phyloP scores from a whole-genome alignment of 805 yeast species.

The Candida loeiensis region DNA sequence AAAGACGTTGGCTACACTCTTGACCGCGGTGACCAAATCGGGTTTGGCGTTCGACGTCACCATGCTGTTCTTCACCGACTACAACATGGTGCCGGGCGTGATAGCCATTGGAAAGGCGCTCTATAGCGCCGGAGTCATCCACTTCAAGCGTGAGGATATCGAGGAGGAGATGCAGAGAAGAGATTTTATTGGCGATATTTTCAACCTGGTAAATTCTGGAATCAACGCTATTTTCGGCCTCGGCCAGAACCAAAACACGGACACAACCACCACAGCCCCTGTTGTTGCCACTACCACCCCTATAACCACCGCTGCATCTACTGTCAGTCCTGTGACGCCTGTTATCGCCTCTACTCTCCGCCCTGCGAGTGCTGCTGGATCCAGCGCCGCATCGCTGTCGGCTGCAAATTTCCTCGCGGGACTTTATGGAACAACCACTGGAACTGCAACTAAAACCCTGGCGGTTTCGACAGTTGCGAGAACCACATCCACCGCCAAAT shows the following conservation, averaged over 20 bases:
- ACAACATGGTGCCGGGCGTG: conserved; percentile 17
- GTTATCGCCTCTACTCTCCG: background rate
- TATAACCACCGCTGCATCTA: background rate
- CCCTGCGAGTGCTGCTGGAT: background rate
- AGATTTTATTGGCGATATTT: conserved; percentile 2
- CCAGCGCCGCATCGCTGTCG: background rate
- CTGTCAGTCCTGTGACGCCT: background rate
- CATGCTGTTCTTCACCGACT: conserved; percentile 18
- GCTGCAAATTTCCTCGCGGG: too few relatives aligned
- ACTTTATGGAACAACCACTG: too few relatives aligned
- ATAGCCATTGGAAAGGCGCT: conserved; percentile 13
- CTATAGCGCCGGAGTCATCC: conserved; percentile 9
- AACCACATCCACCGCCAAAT: background rate
- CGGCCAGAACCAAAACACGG: too few relatives aligned
- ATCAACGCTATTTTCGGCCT: background rate
- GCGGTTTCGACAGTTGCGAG: background rate
- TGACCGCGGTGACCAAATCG: conserved; percentile 16
- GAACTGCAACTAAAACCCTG: too few relatives aligned
- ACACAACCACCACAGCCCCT: background rate
- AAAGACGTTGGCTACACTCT: conserved; percentile 15
- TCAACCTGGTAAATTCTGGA: background rate
- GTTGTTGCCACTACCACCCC: background rate
- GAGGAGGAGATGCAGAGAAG: conserved; percentile 1
- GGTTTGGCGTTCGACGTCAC: conserved; percentile 20
- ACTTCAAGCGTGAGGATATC: conserved; percentile 5